Conservation (phyloP, 2,329 filamentous ascomycete genomes). For the Teratosphaeria epicoccoides region DNA sequence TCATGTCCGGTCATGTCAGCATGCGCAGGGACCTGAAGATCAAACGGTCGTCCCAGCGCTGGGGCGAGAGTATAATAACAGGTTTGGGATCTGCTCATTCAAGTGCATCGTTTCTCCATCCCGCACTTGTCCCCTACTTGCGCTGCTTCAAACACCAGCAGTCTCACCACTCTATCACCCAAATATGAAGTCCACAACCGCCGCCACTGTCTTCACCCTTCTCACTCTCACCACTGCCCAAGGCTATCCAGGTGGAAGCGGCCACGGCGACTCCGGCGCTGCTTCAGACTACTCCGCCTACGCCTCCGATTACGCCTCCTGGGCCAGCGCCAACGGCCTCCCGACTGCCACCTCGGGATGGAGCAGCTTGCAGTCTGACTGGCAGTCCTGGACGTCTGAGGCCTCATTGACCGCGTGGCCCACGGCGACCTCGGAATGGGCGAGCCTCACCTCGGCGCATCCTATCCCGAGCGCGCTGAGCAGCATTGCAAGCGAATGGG, state of each 20-base stretch:
- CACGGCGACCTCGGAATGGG: constrained; percentile 19
- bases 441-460: constrained; percentile 21
- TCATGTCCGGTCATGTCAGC: background rate
- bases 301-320: constrained; percentile 13
- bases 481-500: constrained; percentile 9
- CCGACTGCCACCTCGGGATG: constrained; percentile 19
- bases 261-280: constrained; percentile 1
- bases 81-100: background rate
- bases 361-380: constrained; percentile 13
- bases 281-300: background rate
- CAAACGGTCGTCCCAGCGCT: background rate
- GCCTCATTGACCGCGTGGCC: constrained; percentile 17
- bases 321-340: constrained; percentile 13
- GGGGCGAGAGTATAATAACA: background rate
- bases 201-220: constrained; percentile 7
- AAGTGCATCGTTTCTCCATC: background rate
- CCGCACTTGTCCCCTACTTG: too few species aligned
- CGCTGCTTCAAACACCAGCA: background rate
- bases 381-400: constrained; percentile 15
- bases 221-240: constrained; percentile 5
- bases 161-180: background rate
- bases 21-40: background rate
- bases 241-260: background rate
- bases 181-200: constrained; percentile 1
- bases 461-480: constrained; percentile 16